Base-by-base conservation (phyloP, 352 stramenopile species). In the Phytophthora pisi region DNA sequence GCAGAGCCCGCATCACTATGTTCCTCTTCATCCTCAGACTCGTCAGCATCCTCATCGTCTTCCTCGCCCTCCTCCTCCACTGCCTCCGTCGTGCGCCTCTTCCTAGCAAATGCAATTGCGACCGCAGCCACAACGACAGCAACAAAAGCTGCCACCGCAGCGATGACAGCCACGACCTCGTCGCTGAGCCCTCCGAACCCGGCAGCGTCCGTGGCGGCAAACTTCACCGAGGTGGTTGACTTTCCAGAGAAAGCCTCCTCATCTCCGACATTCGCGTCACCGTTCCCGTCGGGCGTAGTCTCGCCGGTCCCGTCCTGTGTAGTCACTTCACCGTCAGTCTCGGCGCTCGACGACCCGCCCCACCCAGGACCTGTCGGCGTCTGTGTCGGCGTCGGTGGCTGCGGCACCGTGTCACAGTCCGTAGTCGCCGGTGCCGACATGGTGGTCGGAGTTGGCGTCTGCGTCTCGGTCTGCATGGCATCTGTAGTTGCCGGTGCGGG, bases 31-130 rank as follows among this genome's bases (percentile, higher is more conserved):
- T 46, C 42, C 38, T 23, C 38, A 15, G 53, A 24, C 5, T 15
- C 20, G 20, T 49, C 34, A 18, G 13, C 49, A 20, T 36, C 49
- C 38, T 54, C 24, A 6, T 34, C 47, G n/a, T 60, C 31, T 4
- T 61, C 60, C 34, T 58, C 34, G n/a, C 62, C 55, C 24, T 61
- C 59, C 11, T 59, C 57, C 16, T 62, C 42, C 49, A 60, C 31
- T 36, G 54, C 42, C 23, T 68, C 53, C 23, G 26, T 64, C 26
- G 20, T n/a, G 54, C 46, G 66, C 28, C 49, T 51, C 57, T 72
- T 72, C 31, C 61, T 68, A 38, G 51, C 40, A 54, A 67, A 72
- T 30, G 67, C 70, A 52, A 63, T 34, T 1, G 54, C 54, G 52
- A 66, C 46, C 1, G 31, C 58, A 43, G 53, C 63, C 49, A 72